A percentile compares a stretch with the other conserved stretches of the same genome.
Conservation (phyloP, 345 rosid genomes). For the Salix brachista region DNA sequence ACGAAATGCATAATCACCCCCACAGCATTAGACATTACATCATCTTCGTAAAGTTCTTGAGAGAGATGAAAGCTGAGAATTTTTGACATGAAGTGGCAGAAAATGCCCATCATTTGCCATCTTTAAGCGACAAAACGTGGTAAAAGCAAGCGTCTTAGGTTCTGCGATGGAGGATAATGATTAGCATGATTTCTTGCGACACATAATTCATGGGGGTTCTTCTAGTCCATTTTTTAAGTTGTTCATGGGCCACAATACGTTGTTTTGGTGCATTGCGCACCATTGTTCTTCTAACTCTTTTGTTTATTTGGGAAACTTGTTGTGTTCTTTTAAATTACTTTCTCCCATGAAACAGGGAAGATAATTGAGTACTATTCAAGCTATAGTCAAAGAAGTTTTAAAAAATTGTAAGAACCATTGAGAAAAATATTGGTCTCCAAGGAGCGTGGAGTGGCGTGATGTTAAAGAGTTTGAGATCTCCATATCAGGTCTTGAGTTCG, state of each 20-base stretch:
- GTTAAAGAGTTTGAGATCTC: rapidly evolving
- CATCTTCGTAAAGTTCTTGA: not conserved
- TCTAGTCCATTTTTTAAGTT: not conserved
- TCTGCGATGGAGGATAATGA: conserved; percentile 8
- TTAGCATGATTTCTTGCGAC: not conserved
- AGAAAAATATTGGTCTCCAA: not conserved
- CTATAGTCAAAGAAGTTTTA: not conserved
- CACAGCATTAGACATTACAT: not conserved
- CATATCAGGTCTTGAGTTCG: no score
- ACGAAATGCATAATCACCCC: not conserved
- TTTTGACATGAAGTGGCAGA: not conserved
- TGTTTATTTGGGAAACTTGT: not conserved
- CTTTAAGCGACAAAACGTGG: conserved; percentile 31
- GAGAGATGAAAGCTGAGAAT: not conserved
- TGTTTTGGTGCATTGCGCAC: not conserved
- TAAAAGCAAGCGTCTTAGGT: conserved; percentile 19
- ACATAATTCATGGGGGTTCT: not conserved
- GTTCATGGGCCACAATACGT: not conserved
- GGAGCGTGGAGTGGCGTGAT: no score
- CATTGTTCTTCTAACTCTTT: not conserved
- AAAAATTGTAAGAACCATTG: not conserved
- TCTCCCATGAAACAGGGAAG: conserved; percentile 8
- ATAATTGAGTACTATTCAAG: not conserved
- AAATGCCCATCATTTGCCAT: not conserved
- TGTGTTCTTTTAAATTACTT: not conserved